phyloP scores from a whole-genome alignment of 2,329 filamentous ascomycete species.

The Cladobotryum mycophilum region DNA sequence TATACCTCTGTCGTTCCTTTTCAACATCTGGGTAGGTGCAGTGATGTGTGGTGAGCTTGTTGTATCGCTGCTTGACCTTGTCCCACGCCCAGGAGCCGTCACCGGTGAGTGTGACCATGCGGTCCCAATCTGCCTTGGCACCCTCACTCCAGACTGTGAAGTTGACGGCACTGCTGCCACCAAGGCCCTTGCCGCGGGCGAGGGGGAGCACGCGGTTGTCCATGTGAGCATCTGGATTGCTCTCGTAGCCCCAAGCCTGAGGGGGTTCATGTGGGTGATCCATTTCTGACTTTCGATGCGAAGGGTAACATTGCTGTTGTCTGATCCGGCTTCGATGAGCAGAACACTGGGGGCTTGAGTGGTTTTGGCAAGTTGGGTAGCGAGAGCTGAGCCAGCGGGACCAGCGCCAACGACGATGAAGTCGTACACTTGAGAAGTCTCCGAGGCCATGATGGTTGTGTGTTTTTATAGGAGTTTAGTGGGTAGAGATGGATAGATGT shows the following conservation, averaged over 20 bases:
- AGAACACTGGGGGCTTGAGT: slow-evolving; percentile 45
- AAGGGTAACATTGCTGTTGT: slow-evolving; percentile 39
- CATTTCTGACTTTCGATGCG: slow-evolving; percentile 52
- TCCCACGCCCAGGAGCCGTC: slow-evolving; percentile 53
- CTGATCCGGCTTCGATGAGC: slow-evolving; percentile 53
- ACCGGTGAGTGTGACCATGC: slow-evolving; percentile 50
- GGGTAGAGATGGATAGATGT: not conserved
- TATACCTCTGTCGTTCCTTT: not conserved
- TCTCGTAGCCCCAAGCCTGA: slow-evolving; percentile 50
- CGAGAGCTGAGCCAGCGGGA: slow-evolving; percentile 53
- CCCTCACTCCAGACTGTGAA: slow-evolving; percentile 50
- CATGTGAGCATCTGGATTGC: slow-evolving; percentile 38
- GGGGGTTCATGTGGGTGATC: slow-evolving; percentile 41
- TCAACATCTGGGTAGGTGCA: slow-evolving; percentile 27
- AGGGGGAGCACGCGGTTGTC: slow-evolving; percentile 40
- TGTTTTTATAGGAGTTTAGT: not conserved
- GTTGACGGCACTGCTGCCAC: slow-evolving; percentile 48
- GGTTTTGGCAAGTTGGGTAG: slow-evolving; percentile 43
- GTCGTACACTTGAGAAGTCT: not conserved
- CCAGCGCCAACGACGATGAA: slow-evolving; percentile 27
- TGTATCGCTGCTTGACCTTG: slow-evolving; percentile 43
- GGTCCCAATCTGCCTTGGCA: slow-evolving; percentile 53
- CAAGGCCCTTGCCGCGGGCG: slow-evolving; percentile 44
- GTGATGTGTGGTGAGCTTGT: slow-evolving; percentile 49
- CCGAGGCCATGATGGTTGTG: not conserved